Evolutionary conservation across 495 filamentous ascomycete species (phyloP).

Genomic region (Aspergillus incahuasiensis): DNA sequence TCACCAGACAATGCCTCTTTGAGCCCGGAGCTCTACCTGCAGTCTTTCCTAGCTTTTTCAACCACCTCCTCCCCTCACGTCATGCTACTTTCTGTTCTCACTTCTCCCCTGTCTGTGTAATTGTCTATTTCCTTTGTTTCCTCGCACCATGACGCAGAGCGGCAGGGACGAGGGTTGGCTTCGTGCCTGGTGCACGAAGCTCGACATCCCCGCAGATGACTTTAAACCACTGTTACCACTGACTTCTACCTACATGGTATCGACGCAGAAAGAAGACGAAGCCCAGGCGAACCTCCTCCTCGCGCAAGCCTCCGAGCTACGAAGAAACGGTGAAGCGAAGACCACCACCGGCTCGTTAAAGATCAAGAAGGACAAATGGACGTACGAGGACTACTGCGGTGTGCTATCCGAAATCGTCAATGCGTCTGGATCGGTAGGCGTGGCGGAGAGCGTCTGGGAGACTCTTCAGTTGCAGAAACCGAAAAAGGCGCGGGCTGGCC

Average conservation of each 20-base stretch:
- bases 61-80: not conserved
- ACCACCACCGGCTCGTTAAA: not conserved
- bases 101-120: not conserved
- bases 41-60: not conserved
- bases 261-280: not conserved
- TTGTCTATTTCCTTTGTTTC: not conserved
- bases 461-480: constrained; percentile 11
- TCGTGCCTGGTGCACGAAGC: constrained; percentile 8
- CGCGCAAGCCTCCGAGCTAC: constrained; percentile 9
- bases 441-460: constrained; percentile 6
- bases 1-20: not conserved
- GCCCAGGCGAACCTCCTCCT: constrained; percentile 6
- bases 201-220: not conserved
- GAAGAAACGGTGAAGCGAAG: constrained; percentile 9
- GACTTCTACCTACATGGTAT: not conserved
- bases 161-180: constrained; percentile 11
- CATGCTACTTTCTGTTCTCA: not conserved
- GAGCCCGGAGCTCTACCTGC: not conserved
- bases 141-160: constrained; percentile 1
- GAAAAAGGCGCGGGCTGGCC: constrained; percentile 6
- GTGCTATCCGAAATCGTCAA: constrained; percentile 4
- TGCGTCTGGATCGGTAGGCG: not conserved
- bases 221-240: constrained; percentile 1
- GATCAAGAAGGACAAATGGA: constrained; percentile 13
- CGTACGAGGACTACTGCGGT: constrained; percentile 10